Base-by-base conservation (phyloP, 768 basidiomycete genomes). In the Astraeus odoratus region DNA sequence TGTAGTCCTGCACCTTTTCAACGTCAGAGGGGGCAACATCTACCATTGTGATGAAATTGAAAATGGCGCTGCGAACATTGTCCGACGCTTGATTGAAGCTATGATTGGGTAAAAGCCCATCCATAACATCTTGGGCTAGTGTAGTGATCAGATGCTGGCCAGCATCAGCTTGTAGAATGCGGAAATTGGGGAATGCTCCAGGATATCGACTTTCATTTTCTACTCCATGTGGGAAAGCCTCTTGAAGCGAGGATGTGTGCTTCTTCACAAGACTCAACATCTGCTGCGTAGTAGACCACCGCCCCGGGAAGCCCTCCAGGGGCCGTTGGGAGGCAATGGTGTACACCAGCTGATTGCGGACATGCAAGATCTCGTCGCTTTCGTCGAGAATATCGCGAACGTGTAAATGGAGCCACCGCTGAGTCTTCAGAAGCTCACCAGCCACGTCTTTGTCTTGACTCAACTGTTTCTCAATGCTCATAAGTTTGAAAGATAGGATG, bases 401-500 rank as follows among this genome's bases (percentile, higher is more conserved):
- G 39, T 27, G 44, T 7, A 19, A 39, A 18, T 63, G 51, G 7
- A 63, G 48, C 58, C 56, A 63, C 8, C 16, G 44, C 10, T 64
- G 57, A n/a, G 59, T 43, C 6, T 56, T 38, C 30, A 71, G 42
- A 5, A 73, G 49, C 3, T 29, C 18, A 6, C 34, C 10, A 6
- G 57, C 50, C 10, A 51, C 46, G 5, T 43, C 3, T 8, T 40
- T 5, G 6, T 6, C n/a, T 13, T 10, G 36, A 13, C 26, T 23
- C 8, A 66, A 44, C 23, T 60, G 56, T 25, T 51, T 58, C 44
- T 79, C 70, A 19, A 77, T 57, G 3, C 63, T 66, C 65, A 73
- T 68, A 15, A 79, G 60, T 50, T 68, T 66, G 47, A 74, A 72
- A 0, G 78, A 79, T 3, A 79, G 62, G 10, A 76, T 59, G 23